Base-by-base conservation (phyloP, 345 rosid genomes). In the Melastoma malabathricum region DNA sequence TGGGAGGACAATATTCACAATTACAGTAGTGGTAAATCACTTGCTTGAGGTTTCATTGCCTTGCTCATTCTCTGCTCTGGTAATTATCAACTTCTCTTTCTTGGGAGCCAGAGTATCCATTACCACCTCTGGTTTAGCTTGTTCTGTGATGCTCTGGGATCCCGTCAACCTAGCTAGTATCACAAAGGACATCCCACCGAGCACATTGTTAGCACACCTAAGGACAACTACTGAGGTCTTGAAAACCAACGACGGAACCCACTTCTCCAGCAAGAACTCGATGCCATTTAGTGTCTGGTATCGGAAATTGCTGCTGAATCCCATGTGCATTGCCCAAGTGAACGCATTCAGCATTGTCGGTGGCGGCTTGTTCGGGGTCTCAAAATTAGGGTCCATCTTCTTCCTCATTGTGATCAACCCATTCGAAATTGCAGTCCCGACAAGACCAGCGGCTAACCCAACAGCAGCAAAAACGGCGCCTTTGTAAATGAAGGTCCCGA, bases 311-410 rank as follows among this genome's bases (percentile, higher is more conserved):
- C 95, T 83, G 43, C 95, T 93, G 18, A 88, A 44, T 1, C 97
- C 99, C 99, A 93, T 88, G 52, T 93, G 99, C 5, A 63, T 34
- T 0, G 99, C 94, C 99, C 99, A 93, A 0, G 97, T 93, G 23
- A 68, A 17, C 0, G 99, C 86, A 49, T 85, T 93, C 64, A 93
- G 69, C 56, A 93, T 14, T 1, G 95, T 85, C 0, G 97, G 97
- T 0, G 99, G 99, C 1, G 99, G 53, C 62, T 85, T 93, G 68
- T 93, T 93, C 0, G 94, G 97, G 0, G 99, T 78, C 63, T 84
- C 90, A 15, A 88, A 93, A 27, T 6, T 52, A 0, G 99, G 99
- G 20, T 93, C 97, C 94, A 93, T 83, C 74, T 79, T 93, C 82
- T 93, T 93, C 86, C 97, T 88, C 75, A 77, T 16, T 57, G 66